phyloP scores from a whole-genome alignment of 2,329 filamentous ascomycete genomes.

The Sclerotinia spermophila region DNA sequence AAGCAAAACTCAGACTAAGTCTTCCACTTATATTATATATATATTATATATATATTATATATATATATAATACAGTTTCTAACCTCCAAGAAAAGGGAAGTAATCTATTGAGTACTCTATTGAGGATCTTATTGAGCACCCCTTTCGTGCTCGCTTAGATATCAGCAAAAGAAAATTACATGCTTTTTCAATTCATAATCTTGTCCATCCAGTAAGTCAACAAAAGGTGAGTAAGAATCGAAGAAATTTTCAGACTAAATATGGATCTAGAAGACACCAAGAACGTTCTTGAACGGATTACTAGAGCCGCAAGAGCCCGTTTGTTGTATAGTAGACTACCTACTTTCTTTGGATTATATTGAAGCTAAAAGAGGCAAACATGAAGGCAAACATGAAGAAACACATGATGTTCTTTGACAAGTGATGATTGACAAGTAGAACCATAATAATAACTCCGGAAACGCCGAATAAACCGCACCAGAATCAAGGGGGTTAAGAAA shows the following conservation, averaged over 20 bases:
- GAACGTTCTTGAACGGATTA: neutral
- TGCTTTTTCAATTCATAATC: neutral
- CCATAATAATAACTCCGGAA: neutral
- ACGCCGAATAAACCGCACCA: neutral
- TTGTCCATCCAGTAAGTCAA: neutral
- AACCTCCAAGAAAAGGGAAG: neutral
- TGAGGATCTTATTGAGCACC: conserved; percentile 12
- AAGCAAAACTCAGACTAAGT: too few species aligned
- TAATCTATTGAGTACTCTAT: conserved; percentile 13
- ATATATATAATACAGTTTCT: too few species aligned
- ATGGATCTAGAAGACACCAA: neutral
- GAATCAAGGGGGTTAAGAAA: neutral
- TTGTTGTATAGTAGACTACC: neutral
- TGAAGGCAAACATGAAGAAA: neutral
- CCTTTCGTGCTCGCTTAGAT: conserved; percentile 10
- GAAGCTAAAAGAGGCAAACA: neutral
- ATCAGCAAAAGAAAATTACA: neutral
- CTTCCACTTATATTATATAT: too few species aligned
- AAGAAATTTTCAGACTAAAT: neutral
- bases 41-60: too few species aligned
- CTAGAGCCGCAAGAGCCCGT: neutral
- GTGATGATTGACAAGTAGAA: neutral
- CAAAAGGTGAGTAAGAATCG: neutral
- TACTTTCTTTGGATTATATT: neutral
- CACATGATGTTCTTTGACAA: neutral